A percentile compares a stretch with the other conserved stretches of the same genome.
Conservation (phyloP, 805 yeast species). For the Blastobotrys robertii region DNA sequence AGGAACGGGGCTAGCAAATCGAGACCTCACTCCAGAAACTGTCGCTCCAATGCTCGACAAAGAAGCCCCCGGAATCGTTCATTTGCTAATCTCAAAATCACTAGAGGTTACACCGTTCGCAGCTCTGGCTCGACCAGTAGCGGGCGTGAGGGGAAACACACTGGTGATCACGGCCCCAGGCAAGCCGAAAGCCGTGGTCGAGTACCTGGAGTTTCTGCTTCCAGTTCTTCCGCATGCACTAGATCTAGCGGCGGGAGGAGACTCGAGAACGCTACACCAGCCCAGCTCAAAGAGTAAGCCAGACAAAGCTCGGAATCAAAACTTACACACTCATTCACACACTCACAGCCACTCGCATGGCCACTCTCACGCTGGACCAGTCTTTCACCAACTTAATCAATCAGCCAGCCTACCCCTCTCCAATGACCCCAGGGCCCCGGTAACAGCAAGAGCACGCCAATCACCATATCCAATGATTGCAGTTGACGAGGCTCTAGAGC, state of each 20-base stretch:
- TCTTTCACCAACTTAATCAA: conserved; percentile 2
- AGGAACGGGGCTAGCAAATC: conserved; percentile 41
- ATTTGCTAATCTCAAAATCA: conserved; percentile 37
- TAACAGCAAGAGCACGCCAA: conserved; percentile 34
- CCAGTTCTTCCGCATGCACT: conserved; percentile 37
- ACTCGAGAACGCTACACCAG: conserved; percentile 34
- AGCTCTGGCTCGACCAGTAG: conserved; percentile 41
- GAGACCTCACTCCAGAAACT: conserved; percentile 45
- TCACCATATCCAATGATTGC: conserved; percentile 43
- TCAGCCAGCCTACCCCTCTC: conserved; percentile 14
- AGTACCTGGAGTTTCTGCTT: conserved; percentile 34
- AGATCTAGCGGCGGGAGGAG: conserved; percentile 27
- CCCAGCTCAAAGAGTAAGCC: conserved; percentile 16
- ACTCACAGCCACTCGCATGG: conserved; percentile 7
- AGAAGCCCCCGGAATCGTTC: conserved; percentile 42
- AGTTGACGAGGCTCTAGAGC: conserved; percentile 31
- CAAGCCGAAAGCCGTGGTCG: conserved; percentile 40
- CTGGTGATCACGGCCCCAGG: conserved; percentile 43
- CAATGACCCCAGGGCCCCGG: conserved; percentile 30
- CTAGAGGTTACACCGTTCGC: conserved; percentile 39
- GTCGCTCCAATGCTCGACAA: conserved; percentile 33
- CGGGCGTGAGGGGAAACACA: conserved; percentile 33
- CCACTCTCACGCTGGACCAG: conserved; percentile 10
- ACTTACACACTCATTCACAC: conserved; percentile 7
- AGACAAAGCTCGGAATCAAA: not conserved